Base-by-base conservation (phyloP, 1,284 basidiomycete genomes). In the Moesziomyces globuligerus region DNA sequence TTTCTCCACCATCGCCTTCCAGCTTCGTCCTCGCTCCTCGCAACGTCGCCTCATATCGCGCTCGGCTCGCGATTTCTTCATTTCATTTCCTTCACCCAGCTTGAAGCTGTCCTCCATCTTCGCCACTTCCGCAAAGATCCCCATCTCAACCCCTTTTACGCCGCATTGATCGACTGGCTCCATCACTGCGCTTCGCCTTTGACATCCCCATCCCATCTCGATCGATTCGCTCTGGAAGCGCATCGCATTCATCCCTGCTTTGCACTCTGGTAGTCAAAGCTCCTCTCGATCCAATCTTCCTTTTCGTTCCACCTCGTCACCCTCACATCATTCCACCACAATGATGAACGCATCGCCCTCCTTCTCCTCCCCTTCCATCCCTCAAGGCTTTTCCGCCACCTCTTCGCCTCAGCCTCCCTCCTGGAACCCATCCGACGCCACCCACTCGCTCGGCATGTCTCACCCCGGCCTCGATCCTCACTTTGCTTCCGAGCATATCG, bases 191-290 rank as follows among this genome's bases (percentile, higher is more conserved):
- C 29, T 1, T 4, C 13, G 50, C 56, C 28, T 42, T 28, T 24
- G 24, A 25, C 13, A 3, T 29, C n/a, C 28, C 25, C 28, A 18
- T 38, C 40, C 17, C 7, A 7, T 37, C 40, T 25, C 21, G 17
- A 21, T 37, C 24, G 29, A 42, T 41, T 58, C 43, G 62, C 62
- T 65, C 62, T 44, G 62, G 62, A 54, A 34, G 37, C 18, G 43
- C 15, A 29, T 28, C 18, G 20, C 21, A 15, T 29, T 9, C 34
- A 5, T 7, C 17, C 15, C 13, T 40, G 48, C 64, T 48, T 43
- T 60, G 45, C 41, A 58, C 64, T 60, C 64, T 53, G 64, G 64
- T 48, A 59, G 62, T 55, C 38, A 41, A 48, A 51, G 55, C 49
- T 17, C 39, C 24, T 20, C 23, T 29, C 25, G 39, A 11, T 20